These are phyloP conservation scores for Trichosanthes truncata DNA, from an alignment of 306 rosid genomes.

Conservation along the genomic window DNA sequence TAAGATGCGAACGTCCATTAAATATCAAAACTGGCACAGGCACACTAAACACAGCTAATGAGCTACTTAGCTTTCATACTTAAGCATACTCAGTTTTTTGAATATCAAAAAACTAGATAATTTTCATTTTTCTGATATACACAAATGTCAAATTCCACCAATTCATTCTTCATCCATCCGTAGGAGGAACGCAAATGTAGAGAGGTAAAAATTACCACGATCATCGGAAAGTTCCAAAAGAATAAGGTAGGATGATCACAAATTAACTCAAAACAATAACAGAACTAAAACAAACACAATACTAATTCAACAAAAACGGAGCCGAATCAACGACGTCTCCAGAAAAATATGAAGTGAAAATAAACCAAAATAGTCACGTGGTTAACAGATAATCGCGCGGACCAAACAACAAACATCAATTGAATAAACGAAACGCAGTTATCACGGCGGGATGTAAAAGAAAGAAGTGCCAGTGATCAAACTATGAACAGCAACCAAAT, in stretches of 20 bases:
- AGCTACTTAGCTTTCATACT: background rate
- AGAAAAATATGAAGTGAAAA: background rate
- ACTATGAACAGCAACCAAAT: background rate
- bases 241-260: background rate
- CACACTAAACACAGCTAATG: background rate
- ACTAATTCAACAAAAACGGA: background rate
- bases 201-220: background rate
- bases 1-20: background rate
- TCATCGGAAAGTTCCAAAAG: background rate
- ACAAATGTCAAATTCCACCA: background rate
- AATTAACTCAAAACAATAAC: background rate
- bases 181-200: background rate
- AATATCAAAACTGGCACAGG: background rate
- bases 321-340: background rate
- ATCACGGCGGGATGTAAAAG: background rate
- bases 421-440: background rate
- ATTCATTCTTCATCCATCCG: background rate
- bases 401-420: background rate
- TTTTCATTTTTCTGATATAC: background rate
- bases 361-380: background rate
- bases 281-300: background rate
- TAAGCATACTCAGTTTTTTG: background rate
- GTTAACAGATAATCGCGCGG: background rate
- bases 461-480: background rate
- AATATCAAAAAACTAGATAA: background rate